Base-by-base conservation (phyloP, 169 alveolate genomes). In the Eimeria tenella region DNA sequence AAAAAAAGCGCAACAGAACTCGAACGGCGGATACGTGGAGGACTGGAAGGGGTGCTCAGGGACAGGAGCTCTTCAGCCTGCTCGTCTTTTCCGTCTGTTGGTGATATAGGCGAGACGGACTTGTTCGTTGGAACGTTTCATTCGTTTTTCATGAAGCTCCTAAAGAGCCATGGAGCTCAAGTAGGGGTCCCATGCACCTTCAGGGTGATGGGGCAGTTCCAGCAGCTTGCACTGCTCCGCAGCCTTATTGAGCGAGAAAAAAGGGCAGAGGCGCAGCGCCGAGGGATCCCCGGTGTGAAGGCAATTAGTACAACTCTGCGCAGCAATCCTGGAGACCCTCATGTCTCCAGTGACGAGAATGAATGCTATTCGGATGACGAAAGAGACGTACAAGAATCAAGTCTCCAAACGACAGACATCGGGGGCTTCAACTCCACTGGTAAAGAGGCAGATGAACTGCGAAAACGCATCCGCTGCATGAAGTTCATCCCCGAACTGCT, bases 1-100 rank as follows among this genome's bases (percentile, higher is more conserved):
- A 93, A 77, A 60, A 96, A 95, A 52, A 96, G 97, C 86, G 97
- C 96, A 55, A 81, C 86, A 81, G 97, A 96, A 68, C 70, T 96
- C 53, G 95, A 94, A 65, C 90, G 77, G 52, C 88, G 97, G 19
- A 83, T 95, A 65, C 81, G 94, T 21, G 94, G 62, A n/a, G 86
- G 93, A 56, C 89, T 63, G 71, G 93, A 70, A 58, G 91, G 91
- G 21, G 79, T 58, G 52, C 79, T 62, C 23, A 42, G 25, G 62
- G 91, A 84, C 79, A 52, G 50, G 91, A 7, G 79, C 50, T 21
- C 73, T 53, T 10, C 70, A 53, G 53, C 25, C 23, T 52, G 65
- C 21, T 4, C 7, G 49, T 81, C 89, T n/a, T 52, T 15, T 8
- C 11, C 52, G 60, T 58, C 25, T 62, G 75, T 49, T 21, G 75